A percentile compares a stretch with the other conserved stretches of the same genome.
phyloP scores from a whole-genome alignment of 371 early-diverging fungal species.

The Choanephora cucurbitarum region DNA sequence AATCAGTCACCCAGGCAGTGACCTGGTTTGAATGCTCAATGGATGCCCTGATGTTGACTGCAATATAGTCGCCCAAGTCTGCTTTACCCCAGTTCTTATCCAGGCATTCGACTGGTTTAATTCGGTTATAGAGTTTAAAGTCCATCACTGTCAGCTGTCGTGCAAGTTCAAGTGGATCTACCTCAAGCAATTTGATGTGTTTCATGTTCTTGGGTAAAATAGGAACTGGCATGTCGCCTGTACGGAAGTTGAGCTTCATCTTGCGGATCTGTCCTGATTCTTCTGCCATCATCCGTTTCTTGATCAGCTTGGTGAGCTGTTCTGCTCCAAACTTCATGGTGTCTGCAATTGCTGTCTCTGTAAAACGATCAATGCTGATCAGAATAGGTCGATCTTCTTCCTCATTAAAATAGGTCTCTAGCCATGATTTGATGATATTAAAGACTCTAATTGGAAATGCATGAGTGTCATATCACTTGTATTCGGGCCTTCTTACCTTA shows the following conservation, averaged over 20 bases:
- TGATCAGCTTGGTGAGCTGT: slow-evolving; percentile 70
- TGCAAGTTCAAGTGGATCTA: slow-evolving; percentile 85
- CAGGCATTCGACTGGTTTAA: slow-evolving; percentile 76
- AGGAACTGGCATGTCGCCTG: slow-evolving; percentile 66
- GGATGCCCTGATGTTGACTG: slow-evolving; percentile 67
- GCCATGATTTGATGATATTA: slow-evolving; percentile 91
- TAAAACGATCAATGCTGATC: slow-evolving; percentile 73
- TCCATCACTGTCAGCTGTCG: slow-evolving; percentile 86
- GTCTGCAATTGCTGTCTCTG: slow-evolving; percentile 72
- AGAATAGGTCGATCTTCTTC: slow-evolving; percentile 68
- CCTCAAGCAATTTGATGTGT: slow-evolving; percentile 61
- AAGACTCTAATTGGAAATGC: slow-evolving; percentile 58
- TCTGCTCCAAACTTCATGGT: slow-evolving; percentile 74
- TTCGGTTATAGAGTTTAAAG: slow-evolving; percentile 63
- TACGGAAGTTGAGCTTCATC: slow-evolving; percentile 68
- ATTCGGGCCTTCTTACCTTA: slow-evolving; percentile 48
- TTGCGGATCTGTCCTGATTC: slow-evolving; percentile 62
- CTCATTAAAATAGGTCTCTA: slow-evolving; percentile 85
- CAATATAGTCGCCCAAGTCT: slow-evolving; percentile 53
- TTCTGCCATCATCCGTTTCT: slow-evolving; percentile 69
- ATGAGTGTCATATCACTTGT: neutral
- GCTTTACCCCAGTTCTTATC: slow-evolving; percentile 79
- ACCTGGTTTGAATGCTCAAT: slow-evolving; percentile 73
- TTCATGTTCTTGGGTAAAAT: slow-evolving; percentile 74
- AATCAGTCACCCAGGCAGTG: slow-evolving; percentile 87